Evolutionary conservation across 23 red algal genomes (phyloP).

Genomic region (Gracilaria domingensis): DNA sequence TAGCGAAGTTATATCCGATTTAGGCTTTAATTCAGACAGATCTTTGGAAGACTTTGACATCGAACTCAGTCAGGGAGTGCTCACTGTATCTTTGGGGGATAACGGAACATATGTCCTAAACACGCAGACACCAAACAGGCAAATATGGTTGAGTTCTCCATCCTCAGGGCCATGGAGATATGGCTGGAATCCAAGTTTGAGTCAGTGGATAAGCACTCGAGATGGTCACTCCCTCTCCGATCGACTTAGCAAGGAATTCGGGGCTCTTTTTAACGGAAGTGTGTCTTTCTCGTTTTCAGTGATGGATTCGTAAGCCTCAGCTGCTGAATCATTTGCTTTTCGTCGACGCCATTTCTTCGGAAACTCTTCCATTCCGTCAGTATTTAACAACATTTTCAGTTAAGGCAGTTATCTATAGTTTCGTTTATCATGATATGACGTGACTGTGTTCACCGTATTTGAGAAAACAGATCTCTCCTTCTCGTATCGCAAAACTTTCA

Average conservation of each 20-base stretch:
- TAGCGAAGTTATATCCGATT: slow-evolving; percentile 35
- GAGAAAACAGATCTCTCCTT: slow-evolving; percentile 69
- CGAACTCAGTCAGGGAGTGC: slow-evolving; percentile 67
- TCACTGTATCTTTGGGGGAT: slow-evolving; percentile 58
- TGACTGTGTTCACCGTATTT: slow-evolving; percentile 56
- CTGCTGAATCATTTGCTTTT: neutral
- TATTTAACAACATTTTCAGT: neutral
- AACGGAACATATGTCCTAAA: slow-evolving; percentile 86
- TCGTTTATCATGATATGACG: neutral
- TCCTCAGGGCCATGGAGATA: slow-evolving; percentile 88
- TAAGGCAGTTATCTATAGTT: neutral
- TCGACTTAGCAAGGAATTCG: slow-evolving; percentile 48
- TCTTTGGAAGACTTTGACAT: slow-evolving; percentile 66
- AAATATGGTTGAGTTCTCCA: slow-evolving; percentile 95
- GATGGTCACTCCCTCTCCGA: slow-evolving; percentile 68
- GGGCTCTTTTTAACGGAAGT: slow-evolving; percentile 28
- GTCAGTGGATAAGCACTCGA: slow-evolving; percentile 68
- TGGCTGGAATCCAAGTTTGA: slow-evolving; percentile 59
- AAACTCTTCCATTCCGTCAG: neutral
- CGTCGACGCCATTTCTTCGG: neutral
- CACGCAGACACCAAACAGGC: slow-evolving; percentile 95
- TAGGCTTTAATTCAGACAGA: slow-evolving; percentile 36
- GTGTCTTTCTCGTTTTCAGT: slow-evolving; percentile 21
- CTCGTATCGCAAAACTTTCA: slow-evolving; percentile 65
- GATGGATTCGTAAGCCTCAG: neutral